Conservation (phyloP, 495 filamentous ascomycete genomes). For the Gamarada debralockiae region DNA sequence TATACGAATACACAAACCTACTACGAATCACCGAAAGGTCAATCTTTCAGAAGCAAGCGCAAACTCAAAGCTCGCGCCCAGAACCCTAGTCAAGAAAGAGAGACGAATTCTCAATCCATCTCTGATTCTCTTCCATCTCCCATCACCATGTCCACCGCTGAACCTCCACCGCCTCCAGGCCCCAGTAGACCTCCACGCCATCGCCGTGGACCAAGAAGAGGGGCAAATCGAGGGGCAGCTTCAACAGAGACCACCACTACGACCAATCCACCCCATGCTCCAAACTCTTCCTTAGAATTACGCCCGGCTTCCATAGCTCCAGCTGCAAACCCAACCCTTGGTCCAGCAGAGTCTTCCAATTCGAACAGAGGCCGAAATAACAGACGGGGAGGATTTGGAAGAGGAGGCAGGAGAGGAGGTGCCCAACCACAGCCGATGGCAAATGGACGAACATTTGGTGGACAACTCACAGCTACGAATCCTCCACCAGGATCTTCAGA, state of each 20-base stretch:
- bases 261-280: not conserved
- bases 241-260: not conserved
- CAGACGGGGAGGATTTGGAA: slow-evolving; percentile 37
- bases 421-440: slow-evolving; percentile 27
- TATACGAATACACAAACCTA: too few relatives aligned
- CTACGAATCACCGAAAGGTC: too few relatives aligned
- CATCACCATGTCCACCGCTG: slow-evolving; percentile 14
- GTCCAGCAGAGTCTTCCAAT: slow-evolving; percentile 4
- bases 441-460: slow-evolving; percentile 47
- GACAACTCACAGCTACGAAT: slow-evolving; percentile 40
- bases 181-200: slow-evolving; percentile 17
- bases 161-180: slow-evolving; percentile 9
- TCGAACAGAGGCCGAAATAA: slow-evolving; percentile 30
- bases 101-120: slow-evolving; percentile 17
- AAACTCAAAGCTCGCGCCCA: too few relatives aligned
- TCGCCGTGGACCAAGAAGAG: slow-evolving; percentile 19
- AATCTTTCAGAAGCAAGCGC: too few relatives aligned
- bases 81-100: not conserved
- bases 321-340: slow-evolving; percentile 1
- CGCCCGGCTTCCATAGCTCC: slow-evolving; percentile 13
- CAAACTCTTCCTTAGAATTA: slow-evolving; percentile 12
- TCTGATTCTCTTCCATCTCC: slow-evolving; percentile 12
- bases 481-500: slow-evolving; percentile 19
- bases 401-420: slow-evolving; percentile 35
- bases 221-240: slow-evolving; percentile 13